phyloP scores from a whole-genome alignment of 805 yeast species.

The Candida stauntonica region DNA sequence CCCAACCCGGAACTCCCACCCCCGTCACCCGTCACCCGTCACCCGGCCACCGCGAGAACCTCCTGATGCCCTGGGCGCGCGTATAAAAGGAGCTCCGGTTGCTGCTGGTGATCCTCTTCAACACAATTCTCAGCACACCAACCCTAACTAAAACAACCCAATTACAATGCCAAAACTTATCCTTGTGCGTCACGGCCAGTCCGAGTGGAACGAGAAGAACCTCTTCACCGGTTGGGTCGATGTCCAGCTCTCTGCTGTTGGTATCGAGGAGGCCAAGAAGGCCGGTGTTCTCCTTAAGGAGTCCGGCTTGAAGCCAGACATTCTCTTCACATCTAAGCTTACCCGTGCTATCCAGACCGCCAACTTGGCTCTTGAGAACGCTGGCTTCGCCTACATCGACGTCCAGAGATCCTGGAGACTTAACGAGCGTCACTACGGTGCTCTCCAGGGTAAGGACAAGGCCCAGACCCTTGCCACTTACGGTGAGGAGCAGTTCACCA shows the following conservation, averaged over 20 bases:
- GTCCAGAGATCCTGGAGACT: conserved; percentile 96
- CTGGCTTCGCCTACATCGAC: conserved; percentile 88
- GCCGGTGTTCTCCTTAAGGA: conserved; percentile 92
- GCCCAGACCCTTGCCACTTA: conserved; percentile 83
- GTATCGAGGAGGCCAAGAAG: conserved; percentile 85
- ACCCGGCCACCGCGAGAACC: no score
- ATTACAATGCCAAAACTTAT: conserved; percentile 60
- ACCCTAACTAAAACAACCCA: not conserved
- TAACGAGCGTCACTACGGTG: conserved; percentile 99
- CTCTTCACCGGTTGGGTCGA: conserved; percentile 99
- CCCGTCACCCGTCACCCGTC: no score
- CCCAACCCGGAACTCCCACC: no score
- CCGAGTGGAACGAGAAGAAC: conserved; percentile 98
- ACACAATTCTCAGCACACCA: no score
- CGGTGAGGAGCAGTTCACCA: conserved; percentile 92
- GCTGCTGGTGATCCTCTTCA: not conserved
- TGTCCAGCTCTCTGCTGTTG: conserved; percentile 76
- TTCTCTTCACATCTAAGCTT: conserved; percentile 85
- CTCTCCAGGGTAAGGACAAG: conserved; percentile 96
- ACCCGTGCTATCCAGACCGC: conserved; percentile 97
- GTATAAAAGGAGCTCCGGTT: not conserved
- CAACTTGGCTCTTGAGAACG: conserved; percentile 82
- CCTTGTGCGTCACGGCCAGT: conserved; percentile 97
- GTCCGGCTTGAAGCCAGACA: conserved; percentile 79
- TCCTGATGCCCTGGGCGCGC: not conserved